Evolutionary conservation across 2,329 filamentous ascomycete species (phyloP).

Genomic region (Talaromyces sp.): DNA sequence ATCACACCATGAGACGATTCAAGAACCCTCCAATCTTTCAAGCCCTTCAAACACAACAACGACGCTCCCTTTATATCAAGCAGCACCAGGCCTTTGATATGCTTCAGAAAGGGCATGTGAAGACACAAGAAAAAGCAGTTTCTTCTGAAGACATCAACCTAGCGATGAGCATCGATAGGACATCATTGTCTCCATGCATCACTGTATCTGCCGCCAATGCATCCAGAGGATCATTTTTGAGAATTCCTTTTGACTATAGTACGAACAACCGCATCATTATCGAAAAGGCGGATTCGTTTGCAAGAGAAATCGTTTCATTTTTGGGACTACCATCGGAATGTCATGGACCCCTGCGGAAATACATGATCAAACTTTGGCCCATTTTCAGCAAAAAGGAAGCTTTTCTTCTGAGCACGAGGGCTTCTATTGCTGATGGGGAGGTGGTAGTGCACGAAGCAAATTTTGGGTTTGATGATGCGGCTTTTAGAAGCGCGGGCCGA

Average conservation of each 20-base stretch:
- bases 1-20: constrained; percentile 43
- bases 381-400: constrained; percentile 63
- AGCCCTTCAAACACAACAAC: constrained; percentile 13
- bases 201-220: constrained; percentile 52
- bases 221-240: constrained; percentile 41
- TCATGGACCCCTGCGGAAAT: constrained; percentile 39
- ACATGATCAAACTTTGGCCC: constrained; percentile 51
- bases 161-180: constrained; percentile 61
- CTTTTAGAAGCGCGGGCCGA: constrained; percentile 57
- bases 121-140: constrained; percentile 33
- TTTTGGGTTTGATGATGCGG: constrained; percentile 66
- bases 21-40: constrained; percentile 13
- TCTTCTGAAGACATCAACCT: constrained; percentile 46
- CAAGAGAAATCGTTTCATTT: constrained; percentile 40
- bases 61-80: constrained; percentile 52
- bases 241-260: constrained; percentile 59
- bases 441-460: constrained; percentile 51
- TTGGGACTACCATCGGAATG: constrained; percentile 49
- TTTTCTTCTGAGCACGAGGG: constrained; percentile 52
- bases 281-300: constrained; percentile 34
- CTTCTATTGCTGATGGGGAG: constrained; percentile 37
- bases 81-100: constrained; percentile 51
- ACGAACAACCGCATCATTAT: constrained; percentile 34
- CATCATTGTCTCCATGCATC: constrained; percentile 57
- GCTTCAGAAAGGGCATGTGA: constrained; percentile 48